Conservation (phyloP, 192 early-diverging fungal genomes). For the Backusella australiensis region DNA sequence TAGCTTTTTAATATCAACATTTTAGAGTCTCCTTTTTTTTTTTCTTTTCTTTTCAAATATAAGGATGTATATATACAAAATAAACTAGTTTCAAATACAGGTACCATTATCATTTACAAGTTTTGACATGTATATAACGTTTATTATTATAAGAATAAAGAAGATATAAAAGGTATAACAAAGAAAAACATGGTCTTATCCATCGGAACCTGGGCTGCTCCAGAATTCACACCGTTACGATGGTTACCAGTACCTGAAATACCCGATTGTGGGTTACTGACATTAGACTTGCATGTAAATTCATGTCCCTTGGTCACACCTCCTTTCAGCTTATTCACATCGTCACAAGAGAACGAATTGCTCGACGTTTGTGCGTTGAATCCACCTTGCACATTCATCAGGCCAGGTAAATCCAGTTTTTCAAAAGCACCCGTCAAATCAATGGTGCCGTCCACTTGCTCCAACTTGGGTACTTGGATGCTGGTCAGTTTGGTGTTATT, state of each 20-base stretch:
- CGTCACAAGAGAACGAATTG: constrained; percentile 16
- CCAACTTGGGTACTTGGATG: constrained; percentile 49
- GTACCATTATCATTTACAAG: background rate
- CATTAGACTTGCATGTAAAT: constrained; percentile 22
- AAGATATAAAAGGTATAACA: background rate
- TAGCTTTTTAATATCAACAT: background rate
- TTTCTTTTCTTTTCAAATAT: background rate
- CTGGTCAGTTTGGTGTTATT: constrained; percentile 61
- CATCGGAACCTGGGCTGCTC: background rate
- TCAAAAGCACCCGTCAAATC: constrained; percentile 60
- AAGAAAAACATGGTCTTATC: background rate
- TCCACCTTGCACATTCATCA: constrained; percentile 23
- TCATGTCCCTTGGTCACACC: constrained; percentile 24
- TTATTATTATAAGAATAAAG: background rate
- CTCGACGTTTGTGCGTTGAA: constrained; percentile 23
- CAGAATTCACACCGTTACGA: background rate
- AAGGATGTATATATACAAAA: background rate
- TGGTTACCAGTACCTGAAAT: background rate
- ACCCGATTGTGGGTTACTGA: constrained; percentile 14
- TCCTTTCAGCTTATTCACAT: constrained; percentile 20
- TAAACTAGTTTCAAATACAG: background rate
- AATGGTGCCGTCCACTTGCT: constrained; percentile 56
- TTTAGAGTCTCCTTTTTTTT: background rate
- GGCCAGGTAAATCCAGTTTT: constrained; percentile 48
- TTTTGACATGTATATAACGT: background rate